Evolutionary conservation across 2,329 filamentous ascomycete genomes (phyloP).

Genomic region (Sclerotinia glacialis): DNA sequence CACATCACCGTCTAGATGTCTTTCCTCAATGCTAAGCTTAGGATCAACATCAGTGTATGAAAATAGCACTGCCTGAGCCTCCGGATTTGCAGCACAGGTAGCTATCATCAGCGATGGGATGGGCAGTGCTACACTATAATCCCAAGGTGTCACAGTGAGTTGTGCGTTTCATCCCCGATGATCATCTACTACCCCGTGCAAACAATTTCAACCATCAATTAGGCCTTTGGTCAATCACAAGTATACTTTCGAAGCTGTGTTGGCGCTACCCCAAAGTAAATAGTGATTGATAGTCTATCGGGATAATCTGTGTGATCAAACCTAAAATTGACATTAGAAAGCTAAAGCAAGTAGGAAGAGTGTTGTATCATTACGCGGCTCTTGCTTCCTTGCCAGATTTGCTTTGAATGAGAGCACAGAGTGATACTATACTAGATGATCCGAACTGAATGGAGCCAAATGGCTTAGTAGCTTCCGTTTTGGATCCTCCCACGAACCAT

Average conservation of each 20-base stretch:
- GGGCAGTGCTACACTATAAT: not conserved
- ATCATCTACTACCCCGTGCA: not conserved
- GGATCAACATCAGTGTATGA: not conserved
- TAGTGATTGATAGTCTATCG: not conserved
- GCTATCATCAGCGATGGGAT: not conserved
- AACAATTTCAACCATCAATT: not conserved
- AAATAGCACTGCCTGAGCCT: slow-evolving; percentile 5
- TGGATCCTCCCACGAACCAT: slow-evolving; percentile 12
- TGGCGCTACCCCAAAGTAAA: not conserved
- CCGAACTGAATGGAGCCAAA: not conserved
- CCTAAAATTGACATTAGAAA: not conserved
- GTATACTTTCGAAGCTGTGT: not conserved
- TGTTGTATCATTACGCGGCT: not conserved
- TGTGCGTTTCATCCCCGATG: not conserved
- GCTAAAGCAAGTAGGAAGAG: not conserved
- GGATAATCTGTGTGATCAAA: not conserved
- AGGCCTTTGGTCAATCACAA: not conserved
- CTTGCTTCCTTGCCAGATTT: not conserved
- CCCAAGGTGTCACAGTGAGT: not conserved
- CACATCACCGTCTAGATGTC: not conserved
- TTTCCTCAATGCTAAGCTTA: not conserved
- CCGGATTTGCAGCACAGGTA: not conserved
- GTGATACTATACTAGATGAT: not conserved
- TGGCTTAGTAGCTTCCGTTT: not conserved
- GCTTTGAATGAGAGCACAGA: not conserved